Evolutionary conservation across 2,329 filamentous ascomycete genomes (phyloP).

Genomic region (Lasiodiplodia citricola): DNA sequence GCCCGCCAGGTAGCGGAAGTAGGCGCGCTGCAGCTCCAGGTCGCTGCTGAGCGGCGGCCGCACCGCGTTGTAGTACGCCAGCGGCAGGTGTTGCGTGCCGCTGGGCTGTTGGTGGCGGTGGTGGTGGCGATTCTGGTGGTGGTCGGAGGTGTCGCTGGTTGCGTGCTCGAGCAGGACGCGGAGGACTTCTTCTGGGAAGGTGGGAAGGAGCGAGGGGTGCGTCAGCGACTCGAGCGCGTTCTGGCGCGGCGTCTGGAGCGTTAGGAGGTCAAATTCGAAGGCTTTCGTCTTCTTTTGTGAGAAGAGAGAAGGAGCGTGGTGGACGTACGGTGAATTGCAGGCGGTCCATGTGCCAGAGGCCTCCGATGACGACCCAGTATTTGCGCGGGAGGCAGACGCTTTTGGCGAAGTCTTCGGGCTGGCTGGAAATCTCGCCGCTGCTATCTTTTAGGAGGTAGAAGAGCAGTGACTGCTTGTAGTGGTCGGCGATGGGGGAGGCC

Average conservation of each 20-base stretch:
- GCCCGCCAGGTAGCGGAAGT: constrained; percentile 71
- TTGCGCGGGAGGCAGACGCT: constrained; percentile 72
- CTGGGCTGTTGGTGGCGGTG: not conserved
- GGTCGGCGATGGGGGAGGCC: constrained; percentile 66
- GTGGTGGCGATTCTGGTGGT: not conserved
- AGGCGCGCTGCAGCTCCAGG: constrained; percentile 64
- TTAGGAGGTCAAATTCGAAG: not conserved
- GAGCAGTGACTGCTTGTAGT: constrained; percentile 81
- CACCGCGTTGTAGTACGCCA: constrained; percentile 80
- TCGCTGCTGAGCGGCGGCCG: constrained; percentile 71
- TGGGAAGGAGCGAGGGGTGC: constrained; percentile 78
- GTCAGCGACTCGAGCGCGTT: constrained; percentile 74
- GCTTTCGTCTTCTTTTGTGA: not conserved
- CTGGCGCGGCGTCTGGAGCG: constrained; percentile 16
- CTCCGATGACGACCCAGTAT: constrained; percentile 81
- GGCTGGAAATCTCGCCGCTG: constrained; percentile 50
- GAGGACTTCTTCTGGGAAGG: constrained; percentile 84
- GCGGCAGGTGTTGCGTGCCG: constrained; percentile 54
- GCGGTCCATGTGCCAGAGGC: constrained; percentile 80
- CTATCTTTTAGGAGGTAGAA: constrained; percentile 85
- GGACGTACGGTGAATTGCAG: constrained; percentile 60
- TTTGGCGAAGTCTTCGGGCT: constrained; percentile 64
- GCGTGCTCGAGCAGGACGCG: constrained; percentile 68
- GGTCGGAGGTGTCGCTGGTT: constrained; percentile 58
- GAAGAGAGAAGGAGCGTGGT: constrained; percentile 48